A percentile compares a stretch with the other conserved stretches of the same genome.
Evolutionary conservation across 148 eudicot species (phyloP).

Genomic region (Persicaria maculosa): DNA sequence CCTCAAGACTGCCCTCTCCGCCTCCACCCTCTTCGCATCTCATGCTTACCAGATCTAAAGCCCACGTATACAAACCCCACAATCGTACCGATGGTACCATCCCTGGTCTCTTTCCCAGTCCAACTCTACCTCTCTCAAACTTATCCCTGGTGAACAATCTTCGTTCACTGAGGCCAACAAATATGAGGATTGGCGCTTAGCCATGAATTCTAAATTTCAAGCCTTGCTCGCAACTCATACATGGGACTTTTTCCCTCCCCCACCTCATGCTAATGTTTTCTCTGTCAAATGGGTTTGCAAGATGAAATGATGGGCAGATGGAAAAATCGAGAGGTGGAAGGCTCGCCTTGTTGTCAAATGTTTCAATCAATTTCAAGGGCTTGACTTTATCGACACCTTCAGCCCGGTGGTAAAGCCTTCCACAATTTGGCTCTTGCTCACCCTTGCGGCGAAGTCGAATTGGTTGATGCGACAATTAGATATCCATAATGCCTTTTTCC

Average conservation of each 20-base stretch:
- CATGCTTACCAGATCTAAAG: too few relatives aligned
- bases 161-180: background rate
- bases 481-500: too few relatives aligned
- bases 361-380: background rate
- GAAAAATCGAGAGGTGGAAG: too few relatives aligned
- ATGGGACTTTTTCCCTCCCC: background rate
- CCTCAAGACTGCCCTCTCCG: too few relatives aligned
- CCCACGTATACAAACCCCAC: too few relatives aligned
- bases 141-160: too few relatives aligned
- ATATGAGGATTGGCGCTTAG: background rate
- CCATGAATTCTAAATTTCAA: background rate
- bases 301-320: too few relatives aligned
- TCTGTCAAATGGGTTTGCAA: too few relatives aligned
- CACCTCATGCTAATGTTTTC: background rate
- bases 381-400: background rate
- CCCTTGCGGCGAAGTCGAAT: background rate
- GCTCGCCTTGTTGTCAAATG: background rate
- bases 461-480: background rate
- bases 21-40: too few relatives aligned
- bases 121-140: too few relatives aligned
- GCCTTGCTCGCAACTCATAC: background rate
- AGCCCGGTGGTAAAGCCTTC: background rate
- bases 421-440: background rate
- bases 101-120: too few relatives aligned
- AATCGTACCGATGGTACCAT: too few relatives aligned